Percentiles rank a stretch among this genome's conserved stretches.
Evolutionary conservation across 1,284 basidiomycete genomes (phyloP).

Genomic region (Trametes sp.): DNA sequence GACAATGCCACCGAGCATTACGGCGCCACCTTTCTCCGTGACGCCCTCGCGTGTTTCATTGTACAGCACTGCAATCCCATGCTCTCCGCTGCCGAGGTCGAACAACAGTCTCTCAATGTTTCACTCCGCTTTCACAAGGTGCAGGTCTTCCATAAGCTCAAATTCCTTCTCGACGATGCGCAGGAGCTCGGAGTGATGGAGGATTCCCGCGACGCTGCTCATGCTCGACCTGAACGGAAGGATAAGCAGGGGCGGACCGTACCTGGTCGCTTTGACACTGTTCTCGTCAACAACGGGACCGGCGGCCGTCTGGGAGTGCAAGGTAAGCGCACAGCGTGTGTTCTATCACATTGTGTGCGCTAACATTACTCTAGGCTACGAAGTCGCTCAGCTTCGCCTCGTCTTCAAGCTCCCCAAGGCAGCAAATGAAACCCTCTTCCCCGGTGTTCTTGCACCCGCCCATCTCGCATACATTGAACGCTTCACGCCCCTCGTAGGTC

Average conservation of each 20-base stretch:
- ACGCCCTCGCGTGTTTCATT: conserved; percentile 40
- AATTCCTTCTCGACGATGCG: conserved; percentile 16
- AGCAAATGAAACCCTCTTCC: conserved; percentile 18
- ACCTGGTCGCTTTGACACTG: conserved; percentile 32
- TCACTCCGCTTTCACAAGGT: conserved; percentile 16
- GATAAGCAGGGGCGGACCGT: conserved; percentile 5
- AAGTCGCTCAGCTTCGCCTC: conserved; percentile 28
- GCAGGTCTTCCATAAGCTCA: conserved; percentile 26
- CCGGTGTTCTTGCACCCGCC: conserved; percentile 14
- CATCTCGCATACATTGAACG: conserved; percentile 45
- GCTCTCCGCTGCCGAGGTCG: conserved; percentile 5
- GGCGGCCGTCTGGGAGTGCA: background rate
- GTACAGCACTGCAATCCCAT: conserved; percentile 19
- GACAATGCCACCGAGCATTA: conserved; percentile 26
- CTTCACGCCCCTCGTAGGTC: conserved; percentile 35
- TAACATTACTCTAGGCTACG: conserved; percentile 30
- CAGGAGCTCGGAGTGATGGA: background rate
- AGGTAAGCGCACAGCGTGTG: conserved; percentile 21
- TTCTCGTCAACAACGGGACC: conserved; percentile 21
- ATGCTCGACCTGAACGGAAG: conserved; percentile 18
- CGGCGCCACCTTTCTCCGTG: conserved; percentile 37
- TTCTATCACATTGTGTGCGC: background rate
- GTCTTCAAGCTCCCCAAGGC: conserved; percentile 25
- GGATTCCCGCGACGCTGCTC: conserved; percentile 13
- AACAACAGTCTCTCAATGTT: background rate